Base-by-base conservation (phyloP, 805 yeast genomes). In the Wickerhamiella allomyrinae region DNA sequence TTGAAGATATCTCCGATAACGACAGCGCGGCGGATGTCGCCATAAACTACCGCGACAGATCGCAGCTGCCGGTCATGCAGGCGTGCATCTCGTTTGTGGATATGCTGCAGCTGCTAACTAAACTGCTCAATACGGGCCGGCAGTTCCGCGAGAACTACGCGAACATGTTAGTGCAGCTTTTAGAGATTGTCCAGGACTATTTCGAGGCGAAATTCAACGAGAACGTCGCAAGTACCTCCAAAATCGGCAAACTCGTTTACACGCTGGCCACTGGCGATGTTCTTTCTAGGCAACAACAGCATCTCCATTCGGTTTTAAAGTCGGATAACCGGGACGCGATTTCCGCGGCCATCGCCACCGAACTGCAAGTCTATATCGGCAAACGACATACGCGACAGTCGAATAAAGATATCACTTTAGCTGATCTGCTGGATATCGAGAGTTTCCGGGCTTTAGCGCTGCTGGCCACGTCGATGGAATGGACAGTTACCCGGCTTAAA, bases 401-500 rank as follows among this genome's bases (percentile, higher is more conserved):
- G 7, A 41, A 42, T 11, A 42, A 39, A 7, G 25, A 44, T 1
- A 39, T 73, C 8, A 58, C 60, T 5, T 69, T 69, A 40, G 69
- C 68, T 20, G 83, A 77, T 46, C 53, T 74, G 11, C 61, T 81
- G 35, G 82, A 75, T 46, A 56, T 63, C 14, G 68, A 68, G 11
- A 64, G 73, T 11, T 67, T 77, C 48, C 67, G 68, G 38, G 67
- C 70, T 17, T 63, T 77, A 3, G 63, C 77, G 10, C 61, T 74
- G 41, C 61, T 82, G 35, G 61, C 76, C 15, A 64, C 71, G 11
- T 71, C 80, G 3, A 49, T 78, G 1, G 60, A 66, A 14, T 74
- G 85, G 76, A 61, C 77, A 2, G 57, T 73, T 33, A 51, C 63
- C 14, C 77, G 86, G 81, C 63, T 82, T 35, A 79, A 82, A 0